phyloP scores from a whole-genome alignment of 208 protist genomes.

The Trypanosoma avium region DNA sequence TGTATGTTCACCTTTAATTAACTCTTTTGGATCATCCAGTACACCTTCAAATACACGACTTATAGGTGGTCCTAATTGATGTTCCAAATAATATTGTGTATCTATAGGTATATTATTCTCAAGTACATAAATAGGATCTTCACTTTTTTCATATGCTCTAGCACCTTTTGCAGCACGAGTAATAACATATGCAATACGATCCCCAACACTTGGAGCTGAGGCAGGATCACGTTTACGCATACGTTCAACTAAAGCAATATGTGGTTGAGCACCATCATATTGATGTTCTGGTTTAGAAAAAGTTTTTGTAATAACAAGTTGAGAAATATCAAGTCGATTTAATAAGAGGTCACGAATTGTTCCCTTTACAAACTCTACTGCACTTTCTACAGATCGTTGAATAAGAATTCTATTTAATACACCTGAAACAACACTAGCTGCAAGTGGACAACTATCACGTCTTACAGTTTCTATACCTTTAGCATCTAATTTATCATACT shows the following conservation, averaged over 20 bases:
- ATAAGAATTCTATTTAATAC: slow-evolving; percentile 87
- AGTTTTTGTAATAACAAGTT: slow-evolving; percentile 85
- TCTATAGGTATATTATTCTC: slow-evolving; percentile 91
- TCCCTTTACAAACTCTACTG: slow-evolving; percentile 91
- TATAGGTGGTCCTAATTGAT: slow-evolving; percentile 83
- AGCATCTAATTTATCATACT: slow-evolving; percentile 99
- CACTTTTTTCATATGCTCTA: slow-evolving; percentile 99
- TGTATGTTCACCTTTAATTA: slow-evolving; percentile 98
- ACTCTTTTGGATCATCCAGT: slow-evolving; percentile 87
- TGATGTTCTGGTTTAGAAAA: slow-evolving; percentile 95
- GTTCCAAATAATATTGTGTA: slow-evolving; percentile 90
- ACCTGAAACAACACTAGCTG: slow-evolving; percentile 79
- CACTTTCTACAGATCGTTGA: slow-evolving; percentile 81
- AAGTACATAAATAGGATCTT: slow-evolving; percentile 99
- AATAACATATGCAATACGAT: slow-evolving; percentile 87
- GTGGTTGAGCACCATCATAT: slow-evolving; percentile 90
- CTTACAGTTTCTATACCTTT: slow-evolving; percentile 99
- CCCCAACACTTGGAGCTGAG: slow-evolving; percentile 78
- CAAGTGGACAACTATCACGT: slow-evolving; percentile 98
- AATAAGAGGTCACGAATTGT: slow-evolving; percentile 85
- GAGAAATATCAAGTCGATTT: slow-evolving; percentile 85
- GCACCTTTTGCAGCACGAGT: slow-evolving; percentile 75
- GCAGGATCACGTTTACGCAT: slow-evolving; percentile 85
- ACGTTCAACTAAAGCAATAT: slow-evolving; percentile 84
- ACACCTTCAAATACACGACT: slow-evolving; percentile 95